A percentile compares a stretch with the other conserved stretches of the same genome.
These are phyloP conservation scores for Lasiosphaeria ovina DNA, from an alignment of 495 filamentous ascomycete species.

Conservation along the genomic window DNA sequence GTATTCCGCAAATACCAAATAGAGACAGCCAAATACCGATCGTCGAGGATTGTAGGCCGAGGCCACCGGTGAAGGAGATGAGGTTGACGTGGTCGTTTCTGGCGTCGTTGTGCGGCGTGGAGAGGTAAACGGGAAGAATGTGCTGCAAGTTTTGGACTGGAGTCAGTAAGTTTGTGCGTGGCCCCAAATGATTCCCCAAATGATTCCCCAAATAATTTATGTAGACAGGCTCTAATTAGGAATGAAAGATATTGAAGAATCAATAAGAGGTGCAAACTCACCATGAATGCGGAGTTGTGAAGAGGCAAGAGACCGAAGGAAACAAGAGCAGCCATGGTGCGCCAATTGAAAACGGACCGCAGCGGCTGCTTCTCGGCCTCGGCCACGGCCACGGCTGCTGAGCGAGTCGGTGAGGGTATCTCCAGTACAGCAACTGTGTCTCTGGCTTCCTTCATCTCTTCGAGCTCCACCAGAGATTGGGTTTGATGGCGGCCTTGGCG, in stretches of 20 bases:
- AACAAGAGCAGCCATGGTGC: slow-evolving; percentile 60
- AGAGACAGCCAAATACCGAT: slow-evolving; percentile 68
- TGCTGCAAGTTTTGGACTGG: neutral
- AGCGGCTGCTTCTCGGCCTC: neutral
- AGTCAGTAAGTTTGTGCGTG: neutral
- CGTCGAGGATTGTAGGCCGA: slow-evolving; percentile 63
- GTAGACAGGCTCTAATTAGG: no score
- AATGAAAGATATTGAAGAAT: neutral
- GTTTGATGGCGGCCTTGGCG: neutral
- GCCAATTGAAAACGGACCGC: slow-evolving; percentile 59
- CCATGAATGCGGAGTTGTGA: slow-evolving; percentile 66
- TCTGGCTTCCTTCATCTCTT: slow-evolving; percentile 2
- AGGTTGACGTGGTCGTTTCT: slow-evolving; percentile 36
- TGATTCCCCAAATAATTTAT: no score
- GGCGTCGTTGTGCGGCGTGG: slow-evolving; percentile 46
- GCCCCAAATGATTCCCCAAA: no score
- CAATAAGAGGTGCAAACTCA: slow-evolving; percentile 51
- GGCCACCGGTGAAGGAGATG: slow-evolving; percentile 69
- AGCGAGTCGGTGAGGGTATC: neutral
- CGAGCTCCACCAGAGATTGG: slow-evolving; percentile 3
- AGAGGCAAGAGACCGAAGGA: slow-evolving; percentile 66
- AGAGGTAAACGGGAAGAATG: slow-evolving; percentile 70
- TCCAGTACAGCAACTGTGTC: slow-evolving; percentile 2
- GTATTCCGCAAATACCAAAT: slow-evolving; percentile 68
- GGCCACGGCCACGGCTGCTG: neutral